These are phyloP conservation scores for Clohesyomyces aquaticus DNA, from an alignment of 495 filamentous ascomycete species.

Conservation along the genomic window DNA sequence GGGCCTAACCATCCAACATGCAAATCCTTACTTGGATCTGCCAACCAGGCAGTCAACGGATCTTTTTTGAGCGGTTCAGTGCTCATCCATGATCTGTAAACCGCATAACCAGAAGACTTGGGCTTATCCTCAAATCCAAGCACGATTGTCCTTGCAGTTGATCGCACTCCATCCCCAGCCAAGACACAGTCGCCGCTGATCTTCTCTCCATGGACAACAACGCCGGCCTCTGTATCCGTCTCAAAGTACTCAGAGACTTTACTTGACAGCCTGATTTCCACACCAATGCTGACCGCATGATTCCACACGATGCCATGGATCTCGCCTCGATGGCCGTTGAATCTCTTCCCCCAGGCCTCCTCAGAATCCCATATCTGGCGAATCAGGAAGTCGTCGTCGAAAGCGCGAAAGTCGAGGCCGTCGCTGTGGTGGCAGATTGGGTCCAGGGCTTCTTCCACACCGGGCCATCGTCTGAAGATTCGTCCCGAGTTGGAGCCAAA, in stretches of 20 bases:
- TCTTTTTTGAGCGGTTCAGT: slow-evolving; percentile 42
- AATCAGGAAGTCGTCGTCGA: slow-evolving; percentile 47
- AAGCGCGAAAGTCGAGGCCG: slow-evolving; percentile 50
- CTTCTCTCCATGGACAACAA: slow-evolving; percentile 57
- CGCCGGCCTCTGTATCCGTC: slow-evolving; percentile 59
- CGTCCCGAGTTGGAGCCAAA: slow-evolving; percentile 35
- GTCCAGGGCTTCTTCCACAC: slow-evolving; percentile 33
- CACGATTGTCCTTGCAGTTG: slow-evolving; percentile 61
- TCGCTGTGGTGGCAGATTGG: slow-evolving; percentile 56
- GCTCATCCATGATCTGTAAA: slow-evolving; percentile 50
- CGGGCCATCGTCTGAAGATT: slow-evolving; percentile 34
- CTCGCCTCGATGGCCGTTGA: slow-evolving; percentile 66
- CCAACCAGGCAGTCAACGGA: slow-evolving; percentile 41
- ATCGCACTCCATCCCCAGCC: slow-evolving; percentile 67
- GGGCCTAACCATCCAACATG: slow-evolving; percentile 46
- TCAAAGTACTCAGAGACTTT: slow-evolving; percentile 66
- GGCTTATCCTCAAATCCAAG: slow-evolving; percentile 66
- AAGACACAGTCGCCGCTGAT: slow-evolving; percentile 61
- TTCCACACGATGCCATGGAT: slow-evolving; percentile 64
- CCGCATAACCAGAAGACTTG: slow-evolving; percentile 62
- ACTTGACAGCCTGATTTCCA: slow-evolving; percentile 60
- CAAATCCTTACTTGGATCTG: slow-evolving; percentile 37
- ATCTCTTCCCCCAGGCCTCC: slow-evolving; percentile 50
- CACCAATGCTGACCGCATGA: slow-evolving; percentile 59
- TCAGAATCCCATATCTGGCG: slow-evolving; percentile 47